Base-by-base conservation (phyloP, 2,329 filamentous ascomycete genomes). In the Talaromyces sp. region DNA sequence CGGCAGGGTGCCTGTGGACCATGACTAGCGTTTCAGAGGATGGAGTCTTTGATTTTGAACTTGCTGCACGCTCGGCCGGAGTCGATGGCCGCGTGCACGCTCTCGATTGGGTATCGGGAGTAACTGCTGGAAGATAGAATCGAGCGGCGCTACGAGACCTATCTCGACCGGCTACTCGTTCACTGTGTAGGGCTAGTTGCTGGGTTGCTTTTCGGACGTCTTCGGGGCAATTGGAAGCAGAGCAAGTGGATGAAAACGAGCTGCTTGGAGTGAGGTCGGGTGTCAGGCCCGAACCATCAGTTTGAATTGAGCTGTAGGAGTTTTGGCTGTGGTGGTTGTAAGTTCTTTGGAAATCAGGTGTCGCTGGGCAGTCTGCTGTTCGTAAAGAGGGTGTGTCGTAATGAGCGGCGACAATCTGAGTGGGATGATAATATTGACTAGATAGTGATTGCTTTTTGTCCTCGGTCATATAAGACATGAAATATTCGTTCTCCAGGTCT, bases 251-350 rank as follows among this genome's bases (percentile, higher is more conserved):
- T 28, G 75, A 77, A 63, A 76, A 76, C 1, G 75, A 77, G 61
- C 70, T 76, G 64, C 73, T 76, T 0, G 75, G 75, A 0, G 74
- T 77, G 40, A 77, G 64, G 40, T 76, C 72, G 0, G 75, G 75
- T 0, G 71, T 75, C 28, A 60, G 31, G 1, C 59, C 57, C 4
- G 65, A 67, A 28, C 59, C 67, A 60, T 74, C 73, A 10, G 71
- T 69, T 63, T 70, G 67, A 0, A 70, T 65, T 0, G 73, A 75
- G 64, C 73, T 73, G 63, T 72, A 75, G 3, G 74, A 76, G 47
- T 66, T 62, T 28, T 76, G 72, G 36, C 69, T 74, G 51, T 71
- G 67, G 55, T 75, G 69, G 4, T 66, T 50, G 23, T 65, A 56
- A 36, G 57, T 59, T 18, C 51, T 50, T n/a, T 63, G 31, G 54